Conservation (phyloP, 2,329 filamentous ascomycete genomes). For the Lachnellula arida region DNA sequence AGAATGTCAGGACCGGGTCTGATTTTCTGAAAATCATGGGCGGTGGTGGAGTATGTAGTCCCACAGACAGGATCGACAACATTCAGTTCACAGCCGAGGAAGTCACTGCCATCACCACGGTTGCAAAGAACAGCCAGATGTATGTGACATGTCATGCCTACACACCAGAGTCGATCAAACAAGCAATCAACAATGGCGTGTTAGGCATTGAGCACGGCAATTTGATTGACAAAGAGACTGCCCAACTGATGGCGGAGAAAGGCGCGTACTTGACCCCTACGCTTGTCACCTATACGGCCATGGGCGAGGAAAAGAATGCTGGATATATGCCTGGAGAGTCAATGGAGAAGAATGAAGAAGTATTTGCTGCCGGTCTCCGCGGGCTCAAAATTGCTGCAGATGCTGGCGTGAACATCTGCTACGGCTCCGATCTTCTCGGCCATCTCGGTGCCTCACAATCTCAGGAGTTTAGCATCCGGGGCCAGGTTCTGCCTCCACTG, state of each 20-base stretch:
- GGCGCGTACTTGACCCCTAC: slow-evolving; percentile 50
- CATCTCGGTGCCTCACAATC: slow-evolving; percentile 45
- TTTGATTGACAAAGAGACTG: slow-evolving; percentile 53
- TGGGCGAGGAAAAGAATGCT: slow-evolving; percentile 41
- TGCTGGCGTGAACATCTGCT: slow-evolving; percentile 51
- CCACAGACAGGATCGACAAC: slow-evolving; percentile 49
- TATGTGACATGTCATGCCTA: slow-evolving; percentile 57
- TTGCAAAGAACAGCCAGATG: slow-evolving; percentile 44
- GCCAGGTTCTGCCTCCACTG: slow-evolving; percentile 37
- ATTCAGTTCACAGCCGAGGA: slow-evolving; percentile 54
- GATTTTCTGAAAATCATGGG: slow-evolving; percentile 62
- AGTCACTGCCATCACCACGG: slow-evolving; percentile 48
- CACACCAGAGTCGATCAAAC: slow-evolving; percentile 48
- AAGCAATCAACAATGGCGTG: slow-evolving; percentile 51
- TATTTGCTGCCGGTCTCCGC: slow-evolving; percentile 42
- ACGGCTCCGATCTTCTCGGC: slow-evolving; percentile 50
- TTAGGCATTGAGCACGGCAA: slow-evolving; percentile 56
- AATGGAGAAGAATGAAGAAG: slow-evolving; percentile 45
- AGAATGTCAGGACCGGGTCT: slow-evolving; percentile 50
- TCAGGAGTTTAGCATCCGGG: slow-evolving; percentile 44
- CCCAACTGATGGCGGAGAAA: slow-evolving; percentile 45
- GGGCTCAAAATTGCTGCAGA: slow-evolving; percentile 46
- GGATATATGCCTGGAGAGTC: slow-evolving; percentile 41
- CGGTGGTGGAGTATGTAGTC: slow-evolving; percentile 51
- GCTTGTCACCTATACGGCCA: slow-evolving; percentile 46